phyloP scores from a whole-genome alignment of 306 rosid genomes.

The Pterocarpus santalinus region DNA sequence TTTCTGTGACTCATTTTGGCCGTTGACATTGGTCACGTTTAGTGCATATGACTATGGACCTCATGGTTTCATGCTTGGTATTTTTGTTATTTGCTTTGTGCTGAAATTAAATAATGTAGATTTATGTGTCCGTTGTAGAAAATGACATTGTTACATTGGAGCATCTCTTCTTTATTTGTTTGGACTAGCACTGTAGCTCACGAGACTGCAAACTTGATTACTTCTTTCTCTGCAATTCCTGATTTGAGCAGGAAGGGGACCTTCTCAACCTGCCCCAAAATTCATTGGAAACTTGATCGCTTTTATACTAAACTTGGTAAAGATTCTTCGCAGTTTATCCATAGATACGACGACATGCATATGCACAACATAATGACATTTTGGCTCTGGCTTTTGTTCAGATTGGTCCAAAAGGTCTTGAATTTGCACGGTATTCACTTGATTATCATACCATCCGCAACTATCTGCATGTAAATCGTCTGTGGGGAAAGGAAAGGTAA shows the following conservation, averaged over 20 bases:
- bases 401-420: constrained; percentile 96
- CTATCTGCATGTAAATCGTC: constrained; percentile 74
- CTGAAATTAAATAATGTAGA: constrained; percentile 3
- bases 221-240: constrained; percentile 27
- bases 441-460: constrained; percentile 97
- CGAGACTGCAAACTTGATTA: constrained; percentile 11
- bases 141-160: constrained; percentile 14
- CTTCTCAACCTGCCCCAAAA: constrained; percentile 90
- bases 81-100: constrained; percentile 2
- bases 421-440: constrained; percentile 94
- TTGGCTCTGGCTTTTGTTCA: constrained; percentile 49
- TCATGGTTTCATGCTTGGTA: neutral
- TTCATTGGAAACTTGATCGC: constrained; percentile 87
- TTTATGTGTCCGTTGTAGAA: constrained; percentile 10
- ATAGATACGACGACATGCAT: neutral
- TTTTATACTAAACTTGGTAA: constrained; percentile 89
- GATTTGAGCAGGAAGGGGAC: constrained; percentile 76
- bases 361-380: neutral
- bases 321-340: constrained; percentile 17
- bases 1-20: constrained; percentile 17
- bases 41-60: neutral
- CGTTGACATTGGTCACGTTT: neutral
- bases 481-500: constrained; percentile 97
- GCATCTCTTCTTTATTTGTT: constrained; percentile 30
- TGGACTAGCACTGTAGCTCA: constrained; percentile 20